Percentiles rank a stretch among this genome's conserved stretches.
Evolutionary conservation across 2,329 filamentous ascomycete species (phyloP).

Genomic region (Hypoxylon sp.): DNA sequence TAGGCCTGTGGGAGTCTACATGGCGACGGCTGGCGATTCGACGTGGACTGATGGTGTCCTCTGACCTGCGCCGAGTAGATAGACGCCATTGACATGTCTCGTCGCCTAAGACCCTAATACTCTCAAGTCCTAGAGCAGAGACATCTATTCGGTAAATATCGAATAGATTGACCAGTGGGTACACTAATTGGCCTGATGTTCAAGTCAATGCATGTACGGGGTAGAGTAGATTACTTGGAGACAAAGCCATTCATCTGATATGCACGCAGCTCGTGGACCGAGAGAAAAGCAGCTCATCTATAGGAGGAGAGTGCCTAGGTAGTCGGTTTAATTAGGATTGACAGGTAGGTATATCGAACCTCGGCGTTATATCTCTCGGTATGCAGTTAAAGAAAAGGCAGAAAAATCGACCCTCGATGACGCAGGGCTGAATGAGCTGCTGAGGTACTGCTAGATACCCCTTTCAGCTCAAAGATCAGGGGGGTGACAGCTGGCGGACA

Average conservation of each 20-base stretch:
- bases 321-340: slow-evolving; percentile 1
- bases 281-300: not conserved
- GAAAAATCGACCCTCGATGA: slow-evolving; percentile 36
- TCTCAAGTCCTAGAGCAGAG: slow-evolving; percentile 11
- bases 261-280: no score
- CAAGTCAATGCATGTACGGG: slow-evolving; percentile 13
- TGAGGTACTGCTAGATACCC: slow-evolving; percentile 34
- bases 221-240: not conserved
- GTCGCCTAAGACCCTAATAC: not conserved
- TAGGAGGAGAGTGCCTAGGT: not conserved
- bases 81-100: slow-evolving; percentile 37
- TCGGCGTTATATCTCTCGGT: not conserved
- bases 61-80: slow-evolving; percentile 30
- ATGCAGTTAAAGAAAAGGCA: no score
- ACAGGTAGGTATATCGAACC: not conserved
- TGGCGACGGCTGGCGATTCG: slow-evolving; percentile 23
- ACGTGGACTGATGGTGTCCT: slow-evolving; percentile 28
- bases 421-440: slow-evolving; percentile 32
- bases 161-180: not conserved
- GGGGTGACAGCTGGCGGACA: slow-evolving; percentile 38
- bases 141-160: slow-evolving; percentile 20
- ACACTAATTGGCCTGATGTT: slow-evolving; percentile 14
- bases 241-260: slow-evolving; percentile 12
- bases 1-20: slow-evolving; percentile 34
- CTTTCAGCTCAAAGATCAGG: slow-evolving; percentile 20